Evolutionary conservation across 257 asterid genomes (phyloP), one percentile per base, ranked within the genome.

Genomic region (Thymus mandschuricus): DNA sequence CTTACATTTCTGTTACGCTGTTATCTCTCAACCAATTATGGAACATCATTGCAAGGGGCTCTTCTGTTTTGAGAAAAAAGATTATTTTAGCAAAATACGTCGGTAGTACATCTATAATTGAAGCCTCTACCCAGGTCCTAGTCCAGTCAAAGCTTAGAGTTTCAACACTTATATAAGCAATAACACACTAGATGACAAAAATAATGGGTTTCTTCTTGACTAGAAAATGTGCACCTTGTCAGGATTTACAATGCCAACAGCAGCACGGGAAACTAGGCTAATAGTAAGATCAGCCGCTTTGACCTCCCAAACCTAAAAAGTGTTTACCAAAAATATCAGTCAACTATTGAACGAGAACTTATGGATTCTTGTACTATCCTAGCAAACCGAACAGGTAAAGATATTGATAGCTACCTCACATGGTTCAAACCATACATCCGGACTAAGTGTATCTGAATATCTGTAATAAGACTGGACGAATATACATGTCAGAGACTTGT

Each of bases 381-480:
- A 27, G 70, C 49, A 73, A 75, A 40, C 11, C 30, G 60, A 10
- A 66, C 1, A 13, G 12, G 38, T 62, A 51, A 41, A 70, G 77
- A 60, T 51, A 68, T 31, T 8, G 11, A 61, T 62, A 67, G 74
- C 66, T 89, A 95, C 99, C 98, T 92, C 94, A 27, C 88, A 81
- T 34, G 98, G 91, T 78, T 95, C 99, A 79, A 92, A 95, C 99
- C 99, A 95, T 55, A 95, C 96, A 86, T 95, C 99, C 57, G 99
- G 99, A 72, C 79, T 81, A 70, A 84, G 65, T 59, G 85, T 75
- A 69, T 90, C 99, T 4, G 92, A 76, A 78, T 83, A 88, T 79
- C 97, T 89, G 81, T 86, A 95, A 80, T 88, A 95, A 64, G 97
- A 76, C 96, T 95, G 94, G 66, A 78, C 56, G 82, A 11, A 30